These are phyloP conservation scores for Pythium brachiatum DNA, from an alignment of 352 stramenopile species.

Conservation along the genomic window DNA sequence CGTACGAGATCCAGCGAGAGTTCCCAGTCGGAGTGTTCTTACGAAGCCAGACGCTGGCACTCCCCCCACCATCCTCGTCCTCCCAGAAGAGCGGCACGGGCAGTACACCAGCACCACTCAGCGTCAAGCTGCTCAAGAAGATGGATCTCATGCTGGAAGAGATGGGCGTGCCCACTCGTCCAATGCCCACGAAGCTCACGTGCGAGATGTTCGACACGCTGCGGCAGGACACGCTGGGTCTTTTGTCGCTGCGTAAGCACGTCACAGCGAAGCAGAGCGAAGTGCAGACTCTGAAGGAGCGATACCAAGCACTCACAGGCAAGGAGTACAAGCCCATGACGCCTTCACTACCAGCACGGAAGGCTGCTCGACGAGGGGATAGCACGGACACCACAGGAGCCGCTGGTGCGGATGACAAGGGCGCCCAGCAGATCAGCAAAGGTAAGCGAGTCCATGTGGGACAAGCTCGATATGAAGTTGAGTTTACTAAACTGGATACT, in stretches of 20 bases:
- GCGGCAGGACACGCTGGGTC: conserved; percentile 51
- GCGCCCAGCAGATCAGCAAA: conserved; percentile 33
- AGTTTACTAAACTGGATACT: background rate
- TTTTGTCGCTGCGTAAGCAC: conserved; percentile 60
- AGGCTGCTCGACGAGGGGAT: conserved; percentile 7
- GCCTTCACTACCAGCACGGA: conserved; percentile 29
- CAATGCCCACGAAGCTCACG: conserved; percentile 68
- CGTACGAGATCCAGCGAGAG: conserved; percentile 54
- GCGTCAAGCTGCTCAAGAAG: conserved; percentile 65
- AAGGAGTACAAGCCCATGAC: conserved; percentile 47
- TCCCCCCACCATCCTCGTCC: conserved; percentile 32
- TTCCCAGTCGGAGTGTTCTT: conserved; percentile 54
- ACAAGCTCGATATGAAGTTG: no score
- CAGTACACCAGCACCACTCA: conserved; percentile 34
- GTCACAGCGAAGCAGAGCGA: conserved; percentile 59
- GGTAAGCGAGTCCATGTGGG: conserved; percentile 21
- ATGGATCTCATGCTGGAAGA: conserved; percentile 65
- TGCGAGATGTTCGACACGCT: conserved; percentile 63
- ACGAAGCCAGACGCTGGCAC: conserved; percentile 46
- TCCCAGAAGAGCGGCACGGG: conserved; percentile 15
- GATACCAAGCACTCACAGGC: conserved; percentile 54
- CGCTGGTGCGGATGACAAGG: background rate
- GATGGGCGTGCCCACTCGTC: conserved; percentile 53
- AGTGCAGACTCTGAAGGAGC: conserved; percentile 42
- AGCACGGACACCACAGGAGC: background rate